phyloP scores from a whole-genome alignment of 495 filamentous ascomycete species.

The Hamigera avellanea region DNA sequence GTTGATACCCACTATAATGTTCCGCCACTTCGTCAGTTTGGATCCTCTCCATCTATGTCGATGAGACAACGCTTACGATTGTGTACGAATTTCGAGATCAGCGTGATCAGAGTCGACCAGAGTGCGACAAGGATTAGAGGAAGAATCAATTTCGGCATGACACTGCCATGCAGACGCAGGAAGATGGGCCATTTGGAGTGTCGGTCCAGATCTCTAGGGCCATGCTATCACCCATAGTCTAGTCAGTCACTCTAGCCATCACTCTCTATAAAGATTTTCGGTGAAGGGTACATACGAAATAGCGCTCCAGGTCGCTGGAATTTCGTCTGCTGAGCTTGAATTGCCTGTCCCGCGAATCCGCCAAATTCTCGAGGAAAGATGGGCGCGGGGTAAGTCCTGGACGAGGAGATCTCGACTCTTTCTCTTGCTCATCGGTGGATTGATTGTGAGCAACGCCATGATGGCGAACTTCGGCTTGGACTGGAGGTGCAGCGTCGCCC shows the following conservation, averaged over 20 bases:
- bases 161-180: constrained; percentile 68
- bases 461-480: constrained; percentile 12
- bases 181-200: constrained; percentile 79
- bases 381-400: constrained; percentile 23
- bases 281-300: constrained; percentile 26
- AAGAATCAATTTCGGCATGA: constrained; percentile 69
- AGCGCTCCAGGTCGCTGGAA: constrained; percentile 30
- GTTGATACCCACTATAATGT: constrained; percentile 39
- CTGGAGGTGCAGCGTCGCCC: constrained; percentile 15
- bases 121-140: constrained; percentile 53
- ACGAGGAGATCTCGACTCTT: constrained; percentile 15
- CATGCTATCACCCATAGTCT: constrained; percentile 18
- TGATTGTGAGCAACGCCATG: constrained; percentile 11
- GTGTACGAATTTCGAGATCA: constrained; percentile 42
- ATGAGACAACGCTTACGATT: constrained; percentile 21
- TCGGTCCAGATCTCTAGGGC: constrained; percentile 56
- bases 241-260: not conserved
- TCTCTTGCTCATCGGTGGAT: constrained; percentile 3
- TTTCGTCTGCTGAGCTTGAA: constrained; percentile 20
- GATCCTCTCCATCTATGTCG: not conserved
- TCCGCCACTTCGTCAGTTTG: not conserved
- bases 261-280: not conserved
- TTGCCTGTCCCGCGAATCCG: constrained; percentile 23
- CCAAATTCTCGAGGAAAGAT: constrained; percentile 27
- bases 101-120: constrained; percentile 62